A percentile compares a stretch with the other conserved stretches of the same genome.
Conservation (phyloP, 805 yeast species). For the Teunomyces atbi region DNA sequence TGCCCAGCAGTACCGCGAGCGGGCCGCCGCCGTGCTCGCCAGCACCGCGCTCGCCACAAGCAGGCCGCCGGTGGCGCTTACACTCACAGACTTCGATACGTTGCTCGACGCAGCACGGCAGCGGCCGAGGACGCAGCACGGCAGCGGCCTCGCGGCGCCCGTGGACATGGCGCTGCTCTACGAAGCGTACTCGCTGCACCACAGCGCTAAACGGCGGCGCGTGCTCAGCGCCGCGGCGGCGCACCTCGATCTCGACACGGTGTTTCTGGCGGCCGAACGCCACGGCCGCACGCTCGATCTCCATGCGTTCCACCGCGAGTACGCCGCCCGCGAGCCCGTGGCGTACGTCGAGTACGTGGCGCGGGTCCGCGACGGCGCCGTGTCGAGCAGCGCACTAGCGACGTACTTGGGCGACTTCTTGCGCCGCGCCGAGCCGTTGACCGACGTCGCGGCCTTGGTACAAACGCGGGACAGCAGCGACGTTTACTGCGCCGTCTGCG, state of each 20-base stretch:
- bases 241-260: constrained; percentile 44
- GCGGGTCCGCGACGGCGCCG: constrained; percentile 32
- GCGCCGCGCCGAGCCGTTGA: background rate
- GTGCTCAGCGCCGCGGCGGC: constrained; percentile 51
- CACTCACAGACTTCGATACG: background rate
- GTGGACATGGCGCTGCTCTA: background rate
- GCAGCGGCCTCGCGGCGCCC: background rate
- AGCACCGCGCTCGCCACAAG: too few relatives aligned
- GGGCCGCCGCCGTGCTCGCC: constrained; percentile 6
- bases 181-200: constrained; percentile 7
- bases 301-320: constrained; percentile 46
- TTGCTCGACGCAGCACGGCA: too few relatives aligned
- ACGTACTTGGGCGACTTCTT: background rate
- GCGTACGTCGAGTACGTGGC: constrained; percentile 52
- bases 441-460: background rate
- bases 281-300: constrained; percentile 68
- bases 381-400: background rate
- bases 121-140: background rate
- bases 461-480: too few relatives aligned
- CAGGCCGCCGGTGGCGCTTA: too few relatives aligned
- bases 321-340: constrained; percentile 44
- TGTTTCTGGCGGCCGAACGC: constrained; percentile 60
- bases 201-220: constrained; percentile 19
- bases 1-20: constrained; percentile 38
- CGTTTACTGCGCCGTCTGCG: constrained; percentile 63